Percentiles rank a stretch among this genome's conserved stretches.
phyloP scores from a whole-genome alignment of 768 basidiomycete genomes.

The Tricholoma sp. region DNA sequence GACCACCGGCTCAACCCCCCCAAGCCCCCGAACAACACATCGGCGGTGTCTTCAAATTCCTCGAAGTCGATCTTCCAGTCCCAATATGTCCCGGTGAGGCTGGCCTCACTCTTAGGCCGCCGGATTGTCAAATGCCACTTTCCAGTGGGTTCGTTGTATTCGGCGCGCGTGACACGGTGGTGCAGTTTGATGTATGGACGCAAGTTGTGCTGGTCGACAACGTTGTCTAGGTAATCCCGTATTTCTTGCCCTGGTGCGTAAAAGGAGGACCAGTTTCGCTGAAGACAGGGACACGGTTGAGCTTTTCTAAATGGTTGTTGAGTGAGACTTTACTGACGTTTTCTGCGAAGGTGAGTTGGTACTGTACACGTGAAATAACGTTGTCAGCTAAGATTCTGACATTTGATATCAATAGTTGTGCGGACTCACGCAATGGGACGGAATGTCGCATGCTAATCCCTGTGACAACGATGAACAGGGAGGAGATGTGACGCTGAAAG shows the following conservation, averaged over 20 bases:
- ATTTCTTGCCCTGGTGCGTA: conserved; percentile 61
- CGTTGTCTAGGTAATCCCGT: conserved; percentile 42
- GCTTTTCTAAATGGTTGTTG: neutral
- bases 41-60: conserved; percentile 48
- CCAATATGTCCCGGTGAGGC: conserved; percentile 15
- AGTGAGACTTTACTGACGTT: conserved; percentile 29
- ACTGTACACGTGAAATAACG: conserved; percentile 27
- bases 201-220: conserved; percentile 55
- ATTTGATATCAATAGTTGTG: neutral
- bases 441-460: conserved; percentile 60
- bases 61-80: conserved; percentile 28
- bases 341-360: conserved; percentile 53
- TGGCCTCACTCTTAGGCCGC: conserved; percentile 17
- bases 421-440: conserved; percentile 44
- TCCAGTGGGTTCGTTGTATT: conserved; percentile 43
- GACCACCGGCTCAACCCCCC: conserved; percentile 53
- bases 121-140: conserved; percentile 55
- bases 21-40: conserved; percentile 52
- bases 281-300: neutral
- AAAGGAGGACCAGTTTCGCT: conserved; percentile 59
- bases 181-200: conserved; percentile 46
- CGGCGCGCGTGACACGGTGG: conserved; percentile 49
- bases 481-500: neutral
- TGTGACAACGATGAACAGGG: conserved; percentile 12
- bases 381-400: conserved; percentile 1